phyloP scores from a whole-genome alignment of 176 grass and related monocot species.

The Rhynchospora breviuscula region DNA sequence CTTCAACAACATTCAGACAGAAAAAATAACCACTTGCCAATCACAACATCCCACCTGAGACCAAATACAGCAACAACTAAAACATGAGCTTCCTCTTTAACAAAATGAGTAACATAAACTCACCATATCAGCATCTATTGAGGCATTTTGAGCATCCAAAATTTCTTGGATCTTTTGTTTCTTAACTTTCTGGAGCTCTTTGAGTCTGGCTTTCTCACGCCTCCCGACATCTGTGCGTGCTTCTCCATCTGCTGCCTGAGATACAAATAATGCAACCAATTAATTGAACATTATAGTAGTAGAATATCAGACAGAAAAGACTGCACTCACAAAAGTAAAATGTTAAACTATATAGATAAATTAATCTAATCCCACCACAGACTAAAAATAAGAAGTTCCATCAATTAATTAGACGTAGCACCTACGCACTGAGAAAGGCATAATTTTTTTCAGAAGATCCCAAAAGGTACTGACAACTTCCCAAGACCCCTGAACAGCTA shows the following conservation, averaged over 20 bases:
- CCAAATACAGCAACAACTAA: background rate
- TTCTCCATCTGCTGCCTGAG: constrained; percentile 31
- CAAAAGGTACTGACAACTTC: background rate
- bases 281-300: background rate
- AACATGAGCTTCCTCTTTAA: background rate
- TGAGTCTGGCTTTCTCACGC: constrained; percentile 49
- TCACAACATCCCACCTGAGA: background rate
- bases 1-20: too few relatives aligned
- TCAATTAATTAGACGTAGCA: background rate
- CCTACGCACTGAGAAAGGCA: background rate
- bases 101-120: background rate
- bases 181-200: constrained; percentile 57
- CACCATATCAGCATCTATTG: constrained; percentile 62
- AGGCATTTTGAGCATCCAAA: constrained; percentile 53
- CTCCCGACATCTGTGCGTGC: constrained; percentile 42
- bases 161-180: constrained; percentile 63
- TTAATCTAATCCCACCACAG: background rate
- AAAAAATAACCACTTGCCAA: too few relatives aligned
- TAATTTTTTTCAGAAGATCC: background rate
- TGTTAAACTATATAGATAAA: background rate
- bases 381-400: background rate
- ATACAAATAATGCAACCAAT: constrained; percentile 11
- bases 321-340: background rate
- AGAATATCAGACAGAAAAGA: background rate
- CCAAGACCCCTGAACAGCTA: background rate